A percentile compares a stretch with the other conserved stretches of the same genome.
These are phyloP conservation scores for Prorocentrum cordatum DNA, from an alignment of 169 alveolate species.

Conservation along the genomic window DNA sequence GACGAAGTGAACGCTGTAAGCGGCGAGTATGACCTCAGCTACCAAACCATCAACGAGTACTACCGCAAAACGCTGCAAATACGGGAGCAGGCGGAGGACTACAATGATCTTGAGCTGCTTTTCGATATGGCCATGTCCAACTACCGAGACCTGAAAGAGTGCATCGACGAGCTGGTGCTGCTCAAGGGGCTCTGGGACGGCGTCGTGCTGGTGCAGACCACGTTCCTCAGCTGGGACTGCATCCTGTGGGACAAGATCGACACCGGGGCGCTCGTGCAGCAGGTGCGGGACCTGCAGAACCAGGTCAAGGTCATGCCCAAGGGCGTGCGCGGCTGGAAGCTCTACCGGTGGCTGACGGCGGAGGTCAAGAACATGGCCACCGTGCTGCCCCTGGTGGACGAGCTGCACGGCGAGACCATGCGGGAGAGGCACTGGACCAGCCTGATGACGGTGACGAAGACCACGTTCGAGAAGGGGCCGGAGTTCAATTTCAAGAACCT, in stretches of 20 bases:
- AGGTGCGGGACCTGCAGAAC: constrained; percentile 30
- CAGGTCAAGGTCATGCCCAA: constrained; percentile 83
- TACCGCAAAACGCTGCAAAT: constrained; percentile 44
- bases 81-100: constrained; percentile 62
- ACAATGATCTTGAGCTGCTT: constrained; percentile 80
- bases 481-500: constrained; percentile 88
- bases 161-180: constrained; percentile 77
- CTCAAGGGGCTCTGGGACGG: constrained; percentile 91
- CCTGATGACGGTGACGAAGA: constrained; percentile 87
- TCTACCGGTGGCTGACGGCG: constrained; percentile 83
- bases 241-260: constrained; percentile 89
- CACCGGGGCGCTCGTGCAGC: constrained; percentile 78
- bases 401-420: constrained; percentile 88
- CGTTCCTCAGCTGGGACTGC: constrained; percentile 88
- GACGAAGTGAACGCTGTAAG: constrained; percentile 17
- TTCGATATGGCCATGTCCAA: constrained; percentile 87
- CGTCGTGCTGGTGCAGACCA: constrained; percentile 79
- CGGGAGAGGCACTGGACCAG: constrained; percentile 93
- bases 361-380: constrained; percentile 90
- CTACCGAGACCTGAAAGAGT: constrained; percentile 86
- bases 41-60: constrained; percentile 46
- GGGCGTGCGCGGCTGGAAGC: constrained; percentile 84
- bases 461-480: constrained; percentile 85
- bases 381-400: constrained; percentile 87
- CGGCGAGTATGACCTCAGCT: constrained; percentile 35